Evolutionary conservation across 2,329 filamentous ascomycete genomes (phyloP), one percentile per base, ranked within the genome.

Genomic region (Neospermospora avenae): DNA sequence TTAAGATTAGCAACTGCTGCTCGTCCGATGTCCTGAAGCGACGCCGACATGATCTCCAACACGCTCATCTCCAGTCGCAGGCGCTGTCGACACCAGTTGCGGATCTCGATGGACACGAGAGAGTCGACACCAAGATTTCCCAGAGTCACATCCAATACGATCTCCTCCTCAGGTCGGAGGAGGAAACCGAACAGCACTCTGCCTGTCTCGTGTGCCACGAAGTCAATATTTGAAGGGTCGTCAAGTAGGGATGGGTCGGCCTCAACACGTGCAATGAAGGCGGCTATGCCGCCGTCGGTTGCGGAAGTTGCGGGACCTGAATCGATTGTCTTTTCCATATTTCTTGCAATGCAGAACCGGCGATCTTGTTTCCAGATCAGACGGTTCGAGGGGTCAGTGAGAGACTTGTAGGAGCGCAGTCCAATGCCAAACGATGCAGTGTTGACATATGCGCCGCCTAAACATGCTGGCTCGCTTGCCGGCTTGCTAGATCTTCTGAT

Each of bases 81-180:
- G 11, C 25, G 34, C 18, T 49, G 24, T 20, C 53, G 39, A 35
- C 25, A 57, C 61, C 58, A 60, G 22, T 58, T 63, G 7, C 61
- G 31, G n/a, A 63, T 10, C 34, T 64, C 62, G 24, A 64, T 58
- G 6, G 48, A 52, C 6, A 64, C 35, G 13, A 64, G 35, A 7
- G 56, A 60, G 25, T 64, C 62, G 3, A 64, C 49, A 31, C 62
- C 62, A 6, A 64, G 20, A 4, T 14, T 35, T 13, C 11, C 20
- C 22, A 62, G 39, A 11, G 52, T 24, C 37, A 24, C 18, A 1
- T 39, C n/a, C 2, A 58, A 2, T 25, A 62, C 54, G 24, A 64
- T 2, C 18, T 62, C 62, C 34, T 77, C 76, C 11, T 54, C 46
- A 4, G 48, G 18, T 18, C 42, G 35, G 41, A 62, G 28, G 46